Evolutionary conservation across 192 early-diverging fungal genomes (phyloP).

Genomic region (Rhizophagus clarus): DNA sequence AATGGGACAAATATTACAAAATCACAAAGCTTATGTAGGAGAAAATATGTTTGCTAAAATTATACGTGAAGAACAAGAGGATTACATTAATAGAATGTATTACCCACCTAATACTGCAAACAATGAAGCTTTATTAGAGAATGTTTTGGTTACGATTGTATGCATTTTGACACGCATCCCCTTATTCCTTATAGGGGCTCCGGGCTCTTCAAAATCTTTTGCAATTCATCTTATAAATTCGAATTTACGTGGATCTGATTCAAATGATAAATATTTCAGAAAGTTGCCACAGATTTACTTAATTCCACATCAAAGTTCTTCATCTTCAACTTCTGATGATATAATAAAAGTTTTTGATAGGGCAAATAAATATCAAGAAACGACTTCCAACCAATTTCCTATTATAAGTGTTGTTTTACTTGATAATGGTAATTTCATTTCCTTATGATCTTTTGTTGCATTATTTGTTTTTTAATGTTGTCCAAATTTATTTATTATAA

Average conservation of each 20-base stretch:
- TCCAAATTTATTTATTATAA: not conserved
- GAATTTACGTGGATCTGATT: slow-evolving; percentile 32
- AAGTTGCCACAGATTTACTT: slow-evolving; percentile 19
- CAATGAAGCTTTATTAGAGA: slow-evolving; percentile 22
- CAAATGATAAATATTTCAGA: slow-evolving; percentile 20
- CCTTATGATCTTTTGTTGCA: no score
- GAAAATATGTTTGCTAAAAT: not conserved
- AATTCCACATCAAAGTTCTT: slow-evolving; percentile 27
- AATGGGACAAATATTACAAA: slow-evolving; percentile 12
- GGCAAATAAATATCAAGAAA: slow-evolving; percentile 21
- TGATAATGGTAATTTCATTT: not conserved
- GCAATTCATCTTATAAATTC: slow-evolving; percentile 20
- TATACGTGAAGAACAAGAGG: slow-evolving; percentile 15
- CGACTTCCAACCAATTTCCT: slow-evolving; percentile 5
- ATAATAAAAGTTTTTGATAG: slow-evolving; percentile 28
- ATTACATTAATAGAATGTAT: slow-evolving; percentile 8
- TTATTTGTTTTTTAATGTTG: no score
- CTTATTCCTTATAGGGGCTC: slow-evolving; percentile 20
- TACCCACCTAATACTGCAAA: not conserved
- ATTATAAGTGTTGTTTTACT: slow-evolving; percentile 28
- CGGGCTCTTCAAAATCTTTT: slow-evolving; percentile 27
- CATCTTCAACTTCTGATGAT: slow-evolving; percentile 29
- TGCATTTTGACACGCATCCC: slow-evolving; percentile 29
- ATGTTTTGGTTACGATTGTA: slow-evolving; percentile 24
- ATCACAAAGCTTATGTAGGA: not conserved